Evolutionary conservation across 164 flowering plant species (phyloP).

Genomic region (Annona squamosa): DNA sequence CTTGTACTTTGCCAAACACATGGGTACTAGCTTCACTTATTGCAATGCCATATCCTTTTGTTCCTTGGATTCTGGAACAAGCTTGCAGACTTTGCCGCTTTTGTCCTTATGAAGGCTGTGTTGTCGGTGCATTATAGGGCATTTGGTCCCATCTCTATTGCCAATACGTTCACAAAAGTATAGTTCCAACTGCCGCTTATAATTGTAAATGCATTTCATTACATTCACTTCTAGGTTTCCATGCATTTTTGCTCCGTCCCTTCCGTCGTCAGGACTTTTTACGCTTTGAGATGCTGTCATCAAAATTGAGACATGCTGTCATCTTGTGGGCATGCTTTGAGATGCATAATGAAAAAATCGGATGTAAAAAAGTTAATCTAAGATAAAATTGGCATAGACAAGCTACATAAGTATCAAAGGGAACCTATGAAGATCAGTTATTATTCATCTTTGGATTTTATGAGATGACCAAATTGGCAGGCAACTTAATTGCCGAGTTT

Average conservation of each 20-base stretch:
- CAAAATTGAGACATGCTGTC: too few relatives aligned
- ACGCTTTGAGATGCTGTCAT: neutral
- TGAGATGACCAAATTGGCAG: neutral
- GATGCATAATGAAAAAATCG: too few relatives aligned
- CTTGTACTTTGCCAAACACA: neutral
- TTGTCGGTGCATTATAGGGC: neutral
- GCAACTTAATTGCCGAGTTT: neutral
- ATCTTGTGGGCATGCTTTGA: neutral
- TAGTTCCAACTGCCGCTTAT: neutral
- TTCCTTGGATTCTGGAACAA: neutral
- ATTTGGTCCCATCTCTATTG: neutral
- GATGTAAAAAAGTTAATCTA: too few relatives aligned
- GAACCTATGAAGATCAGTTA: neutral
- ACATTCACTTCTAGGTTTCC: neutral
- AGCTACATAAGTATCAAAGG: too few relatives aligned
- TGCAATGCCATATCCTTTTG: neutral
- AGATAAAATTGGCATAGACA: too few relatives aligned
- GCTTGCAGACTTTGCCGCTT: neutral
- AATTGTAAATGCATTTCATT: neutral
- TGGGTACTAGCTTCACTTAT: neutral
- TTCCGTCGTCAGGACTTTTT: neutral
- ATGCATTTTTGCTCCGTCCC: neutral
- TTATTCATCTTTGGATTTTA: neutral
- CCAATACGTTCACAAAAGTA: neutral
- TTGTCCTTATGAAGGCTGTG: neutral